phyloP scores from a whole-genome alignment of 441 rosid genomes.

The Manihot esculenta region DNA sequence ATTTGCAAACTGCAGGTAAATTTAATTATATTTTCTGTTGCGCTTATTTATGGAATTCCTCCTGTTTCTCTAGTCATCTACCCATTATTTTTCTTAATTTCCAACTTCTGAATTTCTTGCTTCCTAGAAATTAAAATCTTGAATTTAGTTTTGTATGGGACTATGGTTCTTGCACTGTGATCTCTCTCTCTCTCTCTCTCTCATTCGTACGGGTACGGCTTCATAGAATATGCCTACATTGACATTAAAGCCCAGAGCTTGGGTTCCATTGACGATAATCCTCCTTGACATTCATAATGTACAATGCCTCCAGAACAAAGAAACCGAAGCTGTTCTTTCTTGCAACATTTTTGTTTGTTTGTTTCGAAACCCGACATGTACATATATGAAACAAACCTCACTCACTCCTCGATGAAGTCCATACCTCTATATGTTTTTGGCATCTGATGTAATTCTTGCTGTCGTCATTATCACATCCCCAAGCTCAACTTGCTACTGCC shows the following conservation, averaged over 20 bases:
- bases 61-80: background rate
- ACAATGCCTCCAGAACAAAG: no score
- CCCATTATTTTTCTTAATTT: no score
- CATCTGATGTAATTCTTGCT: no score
- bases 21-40: background rate
- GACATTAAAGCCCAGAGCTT: background rate
- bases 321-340: no score
- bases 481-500: background rate
- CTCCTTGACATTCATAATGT: no score
- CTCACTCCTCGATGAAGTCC: background rate
- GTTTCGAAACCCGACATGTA: no score
- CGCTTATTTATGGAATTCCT: background rate
- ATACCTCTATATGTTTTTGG: no score
- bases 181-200: background rate
- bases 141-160: background rate
- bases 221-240: background rate
- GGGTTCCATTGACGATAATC: no score
- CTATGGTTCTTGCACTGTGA: background rate
- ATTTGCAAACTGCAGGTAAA: conserved; percentile 71
- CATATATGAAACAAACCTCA: background rate
- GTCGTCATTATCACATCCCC: background rate
- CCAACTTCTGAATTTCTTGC: no score
- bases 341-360: no score
- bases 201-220: background rate
- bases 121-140: no score